Conservation (phyloP, 305 asterid species). For the Solanum aculeatissimum region DNA sequence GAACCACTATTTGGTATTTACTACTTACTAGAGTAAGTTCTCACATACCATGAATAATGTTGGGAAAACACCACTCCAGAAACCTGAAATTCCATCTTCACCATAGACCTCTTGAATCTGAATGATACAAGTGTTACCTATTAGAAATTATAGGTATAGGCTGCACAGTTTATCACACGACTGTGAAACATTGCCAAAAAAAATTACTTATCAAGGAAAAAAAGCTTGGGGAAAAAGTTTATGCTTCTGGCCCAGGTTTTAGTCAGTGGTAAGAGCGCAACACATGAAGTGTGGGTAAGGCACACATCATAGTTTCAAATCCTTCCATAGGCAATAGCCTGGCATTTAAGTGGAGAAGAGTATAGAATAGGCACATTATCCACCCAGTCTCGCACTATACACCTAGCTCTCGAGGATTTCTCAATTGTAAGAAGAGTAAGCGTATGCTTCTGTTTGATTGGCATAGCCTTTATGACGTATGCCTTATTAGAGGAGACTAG, state of each 20-base stretch:
- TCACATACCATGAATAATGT: constrained; percentile 88
- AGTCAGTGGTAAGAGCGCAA: neutral
- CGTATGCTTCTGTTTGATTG: neutral
- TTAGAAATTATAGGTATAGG: neutral
- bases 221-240: neutral
- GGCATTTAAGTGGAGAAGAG: neutral
- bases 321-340: neutral
- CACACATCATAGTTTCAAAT: neutral
- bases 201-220: neutral
- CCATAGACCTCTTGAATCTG: constrained; percentile 90
- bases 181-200: neutral
- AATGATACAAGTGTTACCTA: neutral
- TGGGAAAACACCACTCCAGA: constrained; percentile 96
- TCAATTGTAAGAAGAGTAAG: neutral
- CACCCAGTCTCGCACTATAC: neutral
- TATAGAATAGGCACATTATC: neutral
- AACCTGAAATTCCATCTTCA: constrained; percentile 82
- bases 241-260: neutral
- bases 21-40: constrained; percentile 7
- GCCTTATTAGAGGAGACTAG: neutral
- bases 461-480: neutral
- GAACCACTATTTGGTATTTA: constrained; percentile 9
- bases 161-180: neutral
- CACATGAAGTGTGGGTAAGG: neutral
- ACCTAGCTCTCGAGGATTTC: neutral